Percentiles rank a stretch among this genome's conserved stretches.
phyloP scores from a whole-genome alignment of 768 basidiomycete species.

The Suillus plorans region DNA sequence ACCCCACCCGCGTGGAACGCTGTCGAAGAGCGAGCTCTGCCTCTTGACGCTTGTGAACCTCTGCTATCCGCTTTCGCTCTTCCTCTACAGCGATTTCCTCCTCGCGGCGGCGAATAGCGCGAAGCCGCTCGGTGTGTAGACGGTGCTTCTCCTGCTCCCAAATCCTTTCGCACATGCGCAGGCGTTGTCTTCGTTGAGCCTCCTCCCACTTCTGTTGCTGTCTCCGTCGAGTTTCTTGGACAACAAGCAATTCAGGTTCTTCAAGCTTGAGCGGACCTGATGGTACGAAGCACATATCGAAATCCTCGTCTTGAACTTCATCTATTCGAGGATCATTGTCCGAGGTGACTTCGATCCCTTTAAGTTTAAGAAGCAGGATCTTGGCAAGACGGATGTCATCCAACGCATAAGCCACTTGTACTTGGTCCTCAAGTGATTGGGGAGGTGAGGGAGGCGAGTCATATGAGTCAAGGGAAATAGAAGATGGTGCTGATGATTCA shows the following conservation, averaged over 20 bases:
- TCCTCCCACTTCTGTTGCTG: constrained; percentile 34
- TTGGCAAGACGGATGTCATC: constrained; percentile 69
- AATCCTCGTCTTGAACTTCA: constrained; percentile 52
- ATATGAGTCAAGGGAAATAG: constrained; percentile 37
- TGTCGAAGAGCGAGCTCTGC: constrained; percentile 10
- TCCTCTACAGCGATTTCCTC: constrained; percentile 25
- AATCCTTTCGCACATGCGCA: constrained; percentile 45
- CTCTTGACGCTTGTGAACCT: constrained; percentile 14
- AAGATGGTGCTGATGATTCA: constrained; percentile 22
- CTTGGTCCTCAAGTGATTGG: constrained; percentile 56
- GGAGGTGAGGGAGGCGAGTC: constrained; percentile 45
- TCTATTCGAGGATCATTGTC: constrained; percentile 65
- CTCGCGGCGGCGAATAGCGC: constrained; percentile 35
- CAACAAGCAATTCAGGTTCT: constrained; percentile 40
- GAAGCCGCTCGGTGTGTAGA: constrained; percentile 38
- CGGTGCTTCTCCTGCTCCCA: constrained; percentile 50
- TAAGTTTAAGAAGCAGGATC: constrained; percentile 59
- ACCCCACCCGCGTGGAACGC: constrained; percentile 24
- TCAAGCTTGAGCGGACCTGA: constrained; percentile 39
- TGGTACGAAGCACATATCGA: constrained; percentile 38
- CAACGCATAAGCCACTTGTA: constrained; percentile 64
- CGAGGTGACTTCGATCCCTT: constrained; percentile 56
- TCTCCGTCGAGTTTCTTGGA: constrained; percentile 34
- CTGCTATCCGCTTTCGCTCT: constrained; percentile 24
- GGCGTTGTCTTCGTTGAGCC: constrained; percentile 37